phyloP scores from a whole-genome alignment of 257 asterid genomes.

The Cinchona pubescens region DNA sequence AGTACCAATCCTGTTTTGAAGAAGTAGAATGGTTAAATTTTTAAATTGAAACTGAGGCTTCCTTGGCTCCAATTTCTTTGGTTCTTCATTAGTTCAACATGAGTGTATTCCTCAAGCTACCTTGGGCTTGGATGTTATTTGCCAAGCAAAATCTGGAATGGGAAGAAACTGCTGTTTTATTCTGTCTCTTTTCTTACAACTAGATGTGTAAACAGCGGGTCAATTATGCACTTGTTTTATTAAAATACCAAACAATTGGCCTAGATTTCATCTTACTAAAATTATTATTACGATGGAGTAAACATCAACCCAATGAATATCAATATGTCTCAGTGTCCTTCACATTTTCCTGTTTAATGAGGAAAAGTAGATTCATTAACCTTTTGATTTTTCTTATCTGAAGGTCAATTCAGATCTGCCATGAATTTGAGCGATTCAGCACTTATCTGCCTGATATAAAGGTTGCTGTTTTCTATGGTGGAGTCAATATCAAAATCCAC shows the following conservation, averaged over 20 bases:
- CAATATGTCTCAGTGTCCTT: neutral
- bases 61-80: slow-evolving; percentile 71
- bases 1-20: slow-evolving; percentile 62
- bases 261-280: slow-evolving; percentile 41
- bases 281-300: neutral
- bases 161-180: slow-evolving; percentile 95
- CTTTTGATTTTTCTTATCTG: slow-evolving; percentile 14
- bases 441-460: slow-evolving; percentile 70
- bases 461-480: slow-evolving; percentile 88
- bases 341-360: neutral
- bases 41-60: slow-evolving; percentile 77
- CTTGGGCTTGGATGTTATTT: slow-evolving; percentile 92
- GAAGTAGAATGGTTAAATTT: slow-evolving; percentile 70
- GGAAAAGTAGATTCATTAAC: neutral
- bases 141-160: slow-evolving; percentile 98
- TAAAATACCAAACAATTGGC: slow-evolving; percentile 88
- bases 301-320: no score
- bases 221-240: slow-evolving; percentile 87
- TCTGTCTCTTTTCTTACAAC: no score
- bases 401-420: slow-evolving; percentile 96
- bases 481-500: slow-evolving; percentile 70
- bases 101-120: slow-evolving; percentile 98
- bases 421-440: slow-evolving; percentile 88
- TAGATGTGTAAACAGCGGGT: no score
- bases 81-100: slow-evolving; percentile 92